Conservation (phyloP, 139 green algal genomes). For the Coccomyxa sp. region DNA sequence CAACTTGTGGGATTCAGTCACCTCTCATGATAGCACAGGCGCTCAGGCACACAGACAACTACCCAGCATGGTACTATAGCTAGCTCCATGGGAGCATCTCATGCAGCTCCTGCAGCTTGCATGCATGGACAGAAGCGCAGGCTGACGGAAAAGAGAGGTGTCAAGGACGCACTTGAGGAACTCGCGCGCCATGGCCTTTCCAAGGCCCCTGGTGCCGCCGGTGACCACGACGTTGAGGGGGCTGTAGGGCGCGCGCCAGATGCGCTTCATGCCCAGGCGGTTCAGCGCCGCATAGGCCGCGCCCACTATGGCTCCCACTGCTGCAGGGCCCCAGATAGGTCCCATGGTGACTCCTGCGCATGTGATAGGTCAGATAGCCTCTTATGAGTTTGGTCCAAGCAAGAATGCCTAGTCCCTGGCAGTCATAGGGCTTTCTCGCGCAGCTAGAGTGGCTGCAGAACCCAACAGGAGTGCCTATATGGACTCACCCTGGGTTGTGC, state of each 20-base stretch:
- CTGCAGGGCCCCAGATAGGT: conserved; percentile 23
- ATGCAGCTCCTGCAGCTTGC: no score
- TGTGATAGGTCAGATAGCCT: not conserved
- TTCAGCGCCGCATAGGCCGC: conserved; percentile 41
- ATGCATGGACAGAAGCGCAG: no score
- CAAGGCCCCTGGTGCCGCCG: conserved; percentile 62
- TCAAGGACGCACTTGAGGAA: conserved; percentile 58
- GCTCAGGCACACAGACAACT: no score
- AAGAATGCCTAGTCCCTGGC: not conserved
- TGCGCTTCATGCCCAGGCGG: conserved; percentile 32
- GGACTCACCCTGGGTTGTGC: not conserved
- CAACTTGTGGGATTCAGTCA: no score
- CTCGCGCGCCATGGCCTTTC: conserved; percentile 80
- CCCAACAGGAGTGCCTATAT: not conserved
- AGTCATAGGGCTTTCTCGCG: not conserved
- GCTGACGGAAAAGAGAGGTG: no score
- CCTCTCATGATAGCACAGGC: no score
- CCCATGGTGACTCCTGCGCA: conserved; percentile 7
- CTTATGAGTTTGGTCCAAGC: not conserved
- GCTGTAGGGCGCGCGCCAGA: conserved; percentile 41
- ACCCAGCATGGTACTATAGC: no score
- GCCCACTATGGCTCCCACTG: conserved; percentile 39
- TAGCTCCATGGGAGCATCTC: no score
- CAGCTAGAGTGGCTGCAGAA: not conserved
- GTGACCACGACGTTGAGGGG: conserved; percentile 69